Conservation (phyloP, 2,329 filamentous ascomycete genomes). For the Trichoderma arundinaceum region DNA sequence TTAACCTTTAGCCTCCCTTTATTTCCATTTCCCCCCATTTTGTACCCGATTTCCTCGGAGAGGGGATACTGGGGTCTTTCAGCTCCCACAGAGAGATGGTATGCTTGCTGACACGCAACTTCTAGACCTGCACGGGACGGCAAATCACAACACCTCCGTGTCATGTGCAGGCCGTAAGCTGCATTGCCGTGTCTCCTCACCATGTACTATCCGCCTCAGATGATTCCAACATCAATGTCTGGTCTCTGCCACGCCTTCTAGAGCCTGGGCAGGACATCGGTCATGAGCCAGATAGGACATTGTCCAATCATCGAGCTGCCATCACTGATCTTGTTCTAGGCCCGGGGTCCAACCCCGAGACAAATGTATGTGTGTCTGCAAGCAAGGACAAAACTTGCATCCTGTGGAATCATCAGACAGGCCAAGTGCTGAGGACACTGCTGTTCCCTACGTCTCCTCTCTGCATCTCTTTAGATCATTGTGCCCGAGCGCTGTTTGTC, state of each 20-base stretch:
- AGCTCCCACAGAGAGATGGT: background rate
- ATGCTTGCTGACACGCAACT: slow-evolving; percentile 34
- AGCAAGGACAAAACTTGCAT: slow-evolving; percentile 88
- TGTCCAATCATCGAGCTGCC: slow-evolving; percentile 77
- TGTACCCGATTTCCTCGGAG: no score
- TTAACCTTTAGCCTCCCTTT: slow-evolving; percentile 34
- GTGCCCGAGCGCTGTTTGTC: slow-evolving; percentile 80
- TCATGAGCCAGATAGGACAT: slow-evolving; percentile 74
- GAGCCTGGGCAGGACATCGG: slow-evolving; percentile 60
- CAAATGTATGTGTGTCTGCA: slow-evolving; percentile 82
- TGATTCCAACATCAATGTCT: slow-evolving; percentile 91
- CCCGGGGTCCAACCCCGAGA: slow-evolving; percentile 69
- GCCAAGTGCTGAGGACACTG: slow-evolving; percentile 77
- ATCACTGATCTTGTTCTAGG: slow-evolving; percentile 70
- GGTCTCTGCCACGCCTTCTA: slow-evolving; percentile 79
- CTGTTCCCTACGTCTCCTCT: slow-evolving; percentile 76
- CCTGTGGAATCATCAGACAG: slow-evolving; percentile 89
- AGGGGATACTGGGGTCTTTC: background rate
- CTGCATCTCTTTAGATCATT: slow-evolving; percentile 78
- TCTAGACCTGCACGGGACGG: slow-evolving; percentile 74
- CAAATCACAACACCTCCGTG: slow-evolving; percentile 76
- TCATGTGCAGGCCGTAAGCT: slow-evolving; percentile 81
- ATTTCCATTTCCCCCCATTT: slow-evolving; percentile 31
- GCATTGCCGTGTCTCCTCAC: slow-evolving; percentile 72
- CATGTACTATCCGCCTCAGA: slow-evolving; percentile 79